A percentile compares a stretch with the other conserved stretches of the same genome.
phyloP scores from a whole-genome alignment of 2,329 filamentous ascomycete genomes.

The Volutella citrinella region DNA sequence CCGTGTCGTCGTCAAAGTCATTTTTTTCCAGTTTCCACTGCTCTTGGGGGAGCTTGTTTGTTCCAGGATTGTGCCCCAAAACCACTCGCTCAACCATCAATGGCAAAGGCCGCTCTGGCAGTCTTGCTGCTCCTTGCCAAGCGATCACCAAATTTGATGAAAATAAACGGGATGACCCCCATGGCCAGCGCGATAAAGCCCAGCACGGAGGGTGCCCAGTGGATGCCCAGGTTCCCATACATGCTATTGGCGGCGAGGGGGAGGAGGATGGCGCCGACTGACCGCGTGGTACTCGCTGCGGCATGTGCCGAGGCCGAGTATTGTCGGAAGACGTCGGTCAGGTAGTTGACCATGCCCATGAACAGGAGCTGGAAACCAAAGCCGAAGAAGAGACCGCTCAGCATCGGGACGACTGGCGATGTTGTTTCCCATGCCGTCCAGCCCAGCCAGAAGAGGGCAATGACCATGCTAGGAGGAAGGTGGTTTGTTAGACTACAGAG shows the following conservation, averaged over 20 bases:
- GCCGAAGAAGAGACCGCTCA: slow-evolving; percentile 43
- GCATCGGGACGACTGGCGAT: slow-evolving; percentile 34
- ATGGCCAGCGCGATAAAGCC: slow-evolving; percentile 29
- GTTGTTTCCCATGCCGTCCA: slow-evolving; percentile 48
- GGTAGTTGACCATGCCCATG: slow-evolving; percentile 34
- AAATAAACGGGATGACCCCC: slow-evolving; percentile 31
- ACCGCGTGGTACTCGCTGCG: slow-evolving; percentile 31
- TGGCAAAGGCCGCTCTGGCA: slow-evolving; percentile 20
- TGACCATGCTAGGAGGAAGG: slow-evolving; percentile 44
- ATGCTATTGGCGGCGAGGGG: slow-evolving; percentile 31
- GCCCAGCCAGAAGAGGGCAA: slow-evolving; percentile 58
- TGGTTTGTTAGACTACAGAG: no score
- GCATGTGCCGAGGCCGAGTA: slow-evolving; percentile 34
- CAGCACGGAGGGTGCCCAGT: slow-evolving; percentile 34
- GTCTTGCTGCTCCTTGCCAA: slow-evolving; percentile 27
- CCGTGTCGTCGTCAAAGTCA: no score
- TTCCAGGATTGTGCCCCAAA: no score
- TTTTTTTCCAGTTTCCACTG: no score
- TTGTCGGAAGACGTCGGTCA: slow-evolving; percentile 31
- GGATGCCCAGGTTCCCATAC: slow-evolving; percentile 30
- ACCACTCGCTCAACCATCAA: no score
- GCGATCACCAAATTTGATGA: slow-evolving; percentile 29
- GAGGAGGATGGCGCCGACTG: slow-evolving; percentile 30
- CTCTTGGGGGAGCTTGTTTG: no score
- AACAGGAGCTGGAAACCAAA: slow-evolving; percentile 31